Evolutionary conservation across 1,139 yeast species (phyloP).

Genomic region (Meyerozyma carpophila): DNA sequence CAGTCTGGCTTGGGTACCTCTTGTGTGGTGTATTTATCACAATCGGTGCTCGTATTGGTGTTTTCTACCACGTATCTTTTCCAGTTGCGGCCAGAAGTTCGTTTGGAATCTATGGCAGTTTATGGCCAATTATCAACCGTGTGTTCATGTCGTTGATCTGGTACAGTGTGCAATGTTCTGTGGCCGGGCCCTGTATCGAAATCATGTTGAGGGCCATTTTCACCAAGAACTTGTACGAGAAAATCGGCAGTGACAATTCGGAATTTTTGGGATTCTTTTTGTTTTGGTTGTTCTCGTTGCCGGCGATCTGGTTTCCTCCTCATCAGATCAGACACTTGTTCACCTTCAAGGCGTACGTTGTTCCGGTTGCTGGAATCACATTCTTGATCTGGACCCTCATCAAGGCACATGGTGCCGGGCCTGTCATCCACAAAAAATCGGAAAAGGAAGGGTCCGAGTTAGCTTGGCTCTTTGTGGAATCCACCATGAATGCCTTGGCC

Average conservation of each 20-base stretch:
- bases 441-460: constrained; percentile 51
- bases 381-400: constrained; percentile 78
- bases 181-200: constrained; percentile 79
- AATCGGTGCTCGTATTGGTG: constrained; percentile 64
- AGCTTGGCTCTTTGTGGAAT: constrained; percentile 78
- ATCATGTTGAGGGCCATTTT: constrained; percentile 65
- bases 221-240: constrained; percentile 45
- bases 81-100: constrained; percentile 70
- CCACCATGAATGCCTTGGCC: constrained; percentile 77
- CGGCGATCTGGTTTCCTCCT: constrained; percentile 77
- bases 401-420: constrained; percentile 71
- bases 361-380: constrained; percentile 76
- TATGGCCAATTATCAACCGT: constrained; percentile 78
- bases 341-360: constrained; percentile 69
- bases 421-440: constrained; percentile 51
- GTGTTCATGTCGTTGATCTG: constrained; percentile 80
- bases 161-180: constrained; percentile 79
- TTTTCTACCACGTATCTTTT: constrained; percentile 70
- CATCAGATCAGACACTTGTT: constrained; percentile 77
- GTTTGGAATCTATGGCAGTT: constrained; percentile 72
- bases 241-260: constrained; percentile 15
- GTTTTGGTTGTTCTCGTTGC: constrained; percentile 72
- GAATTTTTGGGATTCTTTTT: constrained; percentile 69
- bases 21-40: constrained; percentile 60
- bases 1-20: constrained; percentile 72